Base-by-base conservation (phyloP, 345 rosid species). In the Gossypium arboreum region DNA sequence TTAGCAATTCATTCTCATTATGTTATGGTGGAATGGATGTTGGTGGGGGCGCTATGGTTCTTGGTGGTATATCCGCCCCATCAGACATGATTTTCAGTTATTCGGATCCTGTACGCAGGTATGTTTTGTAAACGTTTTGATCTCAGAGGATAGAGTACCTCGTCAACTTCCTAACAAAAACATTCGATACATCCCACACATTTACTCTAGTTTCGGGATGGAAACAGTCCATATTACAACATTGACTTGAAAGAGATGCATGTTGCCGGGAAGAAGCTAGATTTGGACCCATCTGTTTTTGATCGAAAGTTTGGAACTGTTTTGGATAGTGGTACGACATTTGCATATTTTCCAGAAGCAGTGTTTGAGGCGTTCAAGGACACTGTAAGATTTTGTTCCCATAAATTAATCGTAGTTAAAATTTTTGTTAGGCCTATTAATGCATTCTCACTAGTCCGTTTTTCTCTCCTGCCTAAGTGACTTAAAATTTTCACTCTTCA, bases 141-240 rank as follows among this genome's bases (percentile, higher is more conserved):
- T 77, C 79, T 73, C 78, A 56, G 77, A 65, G 83, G 83, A 77
- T 55, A 73, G 75, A 75, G 76, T 68, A 69, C 59, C 27, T 82
- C 76, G 59, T 78, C 73, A 79, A 77, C 72, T 86, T 84, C 83
- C 89, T 85, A 80, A 86, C 83, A 77, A 83, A 74, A 81, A 84
- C 73, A 77, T 78, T 84, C 88, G 85, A 86, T 85, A 84, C 89
- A 83, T 89, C 89, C 87, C 90, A 85, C 91, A 79, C 88, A 92
- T 92, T 92, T 91, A 92, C 95, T 87, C 89, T 88, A 92, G 98
- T 94, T 91, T 91, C 92, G 97, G 95, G 98, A 86, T 94, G 97
- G 93, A 88, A 91, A 94, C 97, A 93, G 98, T 91, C 94, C 92
- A 79, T 95, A 93, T 88, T 95, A 95, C 92, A 95, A 95, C 83